Evolutionary conservation across 1,284 basidiomycete species (phyloP).

Genomic region (Rhizoctonia solani): DNA sequence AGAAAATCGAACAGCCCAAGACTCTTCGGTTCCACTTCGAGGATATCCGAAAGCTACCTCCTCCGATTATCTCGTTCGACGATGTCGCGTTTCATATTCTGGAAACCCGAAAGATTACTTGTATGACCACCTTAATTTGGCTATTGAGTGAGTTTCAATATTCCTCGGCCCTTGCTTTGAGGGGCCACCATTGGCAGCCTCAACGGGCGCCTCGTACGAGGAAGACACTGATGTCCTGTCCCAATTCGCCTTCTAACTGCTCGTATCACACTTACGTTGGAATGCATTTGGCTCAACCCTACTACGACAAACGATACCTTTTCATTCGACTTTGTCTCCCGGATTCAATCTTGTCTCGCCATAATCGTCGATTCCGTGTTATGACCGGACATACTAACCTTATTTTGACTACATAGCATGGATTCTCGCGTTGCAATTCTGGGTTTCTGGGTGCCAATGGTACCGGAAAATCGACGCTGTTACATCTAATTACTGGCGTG

Average conservation of each 20-base stretch:
- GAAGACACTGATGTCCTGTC: too few relatives aligned
- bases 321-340: too few relatives aligned
- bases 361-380: background rate
- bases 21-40: conserved; percentile 94
- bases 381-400: background rate
- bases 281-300: background rate
- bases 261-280: background rate
- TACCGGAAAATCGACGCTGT: conserved; percentile 95
- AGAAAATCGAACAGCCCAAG: conserved; percentile 78
- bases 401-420: conserved; percentile 63
- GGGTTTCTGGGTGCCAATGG: conserved; percentile 98
- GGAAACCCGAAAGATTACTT: conserved; percentile 87
- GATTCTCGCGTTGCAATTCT: conserved; percentile 96
- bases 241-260: too few relatives aligned
- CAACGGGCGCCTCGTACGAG: too few relatives aligned
- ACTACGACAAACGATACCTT: too few relatives aligned
- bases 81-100: conserved; percentile 94
- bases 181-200: too few relatives aligned
- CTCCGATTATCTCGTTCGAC: conserved; percentile 96
- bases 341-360: background rate
- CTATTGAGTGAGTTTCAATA: conserved; percentile 76
- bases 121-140: conserved; percentile 87
- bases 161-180: too few relatives aligned
- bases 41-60: conserved; percentile 90
- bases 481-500: conserved; percentile 89